These are phyloP conservation scores for Mycocentrospora acerina DNA, from an alignment of 2,329 filamentous ascomycete species.

Conservation along the genomic window DNA sequence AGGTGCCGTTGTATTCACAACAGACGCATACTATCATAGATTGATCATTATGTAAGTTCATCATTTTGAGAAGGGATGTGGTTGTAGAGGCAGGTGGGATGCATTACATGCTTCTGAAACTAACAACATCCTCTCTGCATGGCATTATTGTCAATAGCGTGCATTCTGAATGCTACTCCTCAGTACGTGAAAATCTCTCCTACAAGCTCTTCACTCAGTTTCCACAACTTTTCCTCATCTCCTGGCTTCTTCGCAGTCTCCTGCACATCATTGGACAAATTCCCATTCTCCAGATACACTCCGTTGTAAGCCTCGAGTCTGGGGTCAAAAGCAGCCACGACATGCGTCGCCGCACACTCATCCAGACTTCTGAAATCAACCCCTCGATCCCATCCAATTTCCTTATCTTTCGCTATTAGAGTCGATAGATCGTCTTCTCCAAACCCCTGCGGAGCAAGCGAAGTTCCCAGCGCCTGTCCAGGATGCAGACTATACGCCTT, in stretches of 20 bases:
- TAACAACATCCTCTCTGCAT: too few species aligned
- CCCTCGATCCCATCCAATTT: conserved; percentile 21
- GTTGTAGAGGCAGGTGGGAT: too few species aligned
- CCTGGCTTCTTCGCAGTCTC: conserved; percentile 21
- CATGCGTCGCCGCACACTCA: conserved; percentile 33
- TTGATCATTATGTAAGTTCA: too few species aligned
- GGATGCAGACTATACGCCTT: conserved; percentile 34
- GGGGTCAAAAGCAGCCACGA: conserved; percentile 33
- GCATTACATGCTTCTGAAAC: too few species aligned
- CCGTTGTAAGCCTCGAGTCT: conserved; percentile 27
- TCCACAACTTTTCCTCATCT: conserved; percentile 34
- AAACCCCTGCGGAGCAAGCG: conserved; percentile 17
- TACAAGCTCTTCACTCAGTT: conserved; percentile 36
- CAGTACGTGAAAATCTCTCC: conserved; percentile 30
- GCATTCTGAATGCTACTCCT: too few species aligned
- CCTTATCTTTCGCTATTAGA: conserved; percentile 16
- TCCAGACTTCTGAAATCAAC: conserved; percentile 29
- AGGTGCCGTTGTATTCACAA: too few species aligned
- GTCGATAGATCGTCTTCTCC: conserved; percentile 22
- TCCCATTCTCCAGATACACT: conserved; percentile 27
- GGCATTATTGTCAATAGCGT: too few species aligned
- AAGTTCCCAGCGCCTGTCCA: conserved; percentile 27
- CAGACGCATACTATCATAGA: too few species aligned
- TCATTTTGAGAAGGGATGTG: too few species aligned
- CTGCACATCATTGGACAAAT: conserved; percentile 18